These are phyloP conservation scores for Acacia acuminata DNA, from an alignment of 306 rosid species.

Conservation along the genomic window DNA sequence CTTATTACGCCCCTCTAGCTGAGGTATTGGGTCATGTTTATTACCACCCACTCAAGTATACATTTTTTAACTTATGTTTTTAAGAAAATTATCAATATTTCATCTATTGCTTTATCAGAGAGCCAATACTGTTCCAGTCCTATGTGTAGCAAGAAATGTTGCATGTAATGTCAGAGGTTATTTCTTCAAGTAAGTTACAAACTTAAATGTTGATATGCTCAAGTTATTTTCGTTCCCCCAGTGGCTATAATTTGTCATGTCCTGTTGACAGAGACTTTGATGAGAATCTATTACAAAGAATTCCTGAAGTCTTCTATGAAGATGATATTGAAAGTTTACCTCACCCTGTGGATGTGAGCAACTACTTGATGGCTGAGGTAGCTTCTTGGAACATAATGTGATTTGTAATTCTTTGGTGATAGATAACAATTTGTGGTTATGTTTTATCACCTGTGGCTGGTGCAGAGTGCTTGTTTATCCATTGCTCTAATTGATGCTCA, in stretches of 20 bases:
- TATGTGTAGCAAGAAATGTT: conserved; percentile 77
- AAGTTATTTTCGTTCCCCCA: background rate
- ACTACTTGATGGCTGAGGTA: conserved; percentile 94
- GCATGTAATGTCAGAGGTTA: conserved; percentile 81
- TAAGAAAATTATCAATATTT: background rate
- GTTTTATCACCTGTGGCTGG: conserved; percentile 1
- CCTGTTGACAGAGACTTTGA: conserved; percentile 76
- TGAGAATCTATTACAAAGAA: conserved; percentile 74
- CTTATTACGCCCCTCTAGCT: conserved; percentile 76
- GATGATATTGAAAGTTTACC: conserved; percentile 83
- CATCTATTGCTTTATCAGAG: conserved; percentile 37
- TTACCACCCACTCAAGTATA: background rate
- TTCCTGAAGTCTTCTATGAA: conserved; percentile 73
- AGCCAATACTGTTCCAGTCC: conserved; percentile 65
- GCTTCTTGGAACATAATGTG: conserved; percentile 20
- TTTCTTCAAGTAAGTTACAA: conserved; percentile 68
- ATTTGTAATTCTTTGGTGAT: conserved; percentile 26
- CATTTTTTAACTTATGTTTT: background rate
- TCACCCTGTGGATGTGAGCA: conserved; percentile 91
- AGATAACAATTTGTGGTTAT: background rate
- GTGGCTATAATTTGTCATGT: conserved; percentile 31
- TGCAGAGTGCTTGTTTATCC: conserved; percentile 22
- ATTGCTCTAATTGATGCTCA: conserved; percentile 26
- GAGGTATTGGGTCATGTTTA: conserved; percentile 37
- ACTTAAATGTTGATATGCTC: conserved; percentile 7